Evolutionary conservation across 169 alveolate species (phyloP), one percentile per base, ranked within the genome.

Genomic region (Eimeria tenella): DNA sequence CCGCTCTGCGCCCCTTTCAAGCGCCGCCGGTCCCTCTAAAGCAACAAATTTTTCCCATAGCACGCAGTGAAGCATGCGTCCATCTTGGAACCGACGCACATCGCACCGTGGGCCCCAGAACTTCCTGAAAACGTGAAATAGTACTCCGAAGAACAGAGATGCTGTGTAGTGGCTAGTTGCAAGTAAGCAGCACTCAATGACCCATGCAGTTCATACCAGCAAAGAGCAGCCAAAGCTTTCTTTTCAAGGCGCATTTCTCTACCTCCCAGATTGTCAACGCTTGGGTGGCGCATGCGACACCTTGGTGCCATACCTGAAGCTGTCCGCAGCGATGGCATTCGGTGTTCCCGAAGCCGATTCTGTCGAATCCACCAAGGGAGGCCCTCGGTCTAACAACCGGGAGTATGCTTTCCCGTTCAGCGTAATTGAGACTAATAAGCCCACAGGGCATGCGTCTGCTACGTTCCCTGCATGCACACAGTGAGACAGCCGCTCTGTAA

Each of bases 71-170:
- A 93, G 93, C 81, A 83, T 83, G 74, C 82, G 93, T 25, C 89
- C 93, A 53, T 93, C 95, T 42, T 83, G 95, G 53, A 93, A 93
- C 55, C 95, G 92, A 70, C 95, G 86, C 17, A 93, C 74, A 68
- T 93, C 95, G 60, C 74, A 63, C 52, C 73, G 93, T 21, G 95
- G 55, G 4, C 95, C 95, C 95, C 95, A 93, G 81, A 93, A 93
- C 15, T 63, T 52, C 89, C 95, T 93, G 81, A 4, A 71, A n/a
- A 19, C 1, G 23, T 87, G 73, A 9, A 42, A 2, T 31, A 31
- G 0, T 31, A 31, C 42, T 31, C 42, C 42, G 42, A 31, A 31
- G 42, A 31, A 31, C 42, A 31, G 42, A 31, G 42, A 31, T 31
- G 42, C 42, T 31, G 42, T 2, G 2, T 31, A 31, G 42, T 31